A percentile compares a stretch with the other conserved stretches of the same genome.
These are phyloP conservation scores for Clavulina sp. DNA, from an alignment of 768 basidiomycete genomes.

Conservation along the genomic window DNA sequence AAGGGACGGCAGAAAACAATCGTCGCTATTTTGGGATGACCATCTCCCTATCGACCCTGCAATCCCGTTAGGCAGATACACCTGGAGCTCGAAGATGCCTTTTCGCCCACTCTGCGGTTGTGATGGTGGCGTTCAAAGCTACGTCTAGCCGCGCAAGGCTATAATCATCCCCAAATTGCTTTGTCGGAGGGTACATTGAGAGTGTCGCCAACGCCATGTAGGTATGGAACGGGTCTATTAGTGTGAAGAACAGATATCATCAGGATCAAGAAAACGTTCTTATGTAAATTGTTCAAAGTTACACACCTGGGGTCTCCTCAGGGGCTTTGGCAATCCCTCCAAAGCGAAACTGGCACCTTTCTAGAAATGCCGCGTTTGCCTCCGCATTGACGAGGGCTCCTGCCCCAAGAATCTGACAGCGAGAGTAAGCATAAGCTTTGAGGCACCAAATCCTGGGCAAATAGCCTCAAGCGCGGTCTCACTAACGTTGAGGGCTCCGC, in stretches of 20 bases:
- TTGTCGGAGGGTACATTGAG: conserved; percentile 39
- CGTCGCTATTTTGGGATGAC: too few relatives aligned
- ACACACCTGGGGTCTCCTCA: conserved; percentile 56
- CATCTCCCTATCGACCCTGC: too few relatives aligned
- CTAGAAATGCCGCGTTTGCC: conserved; percentile 45
- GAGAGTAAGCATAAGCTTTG: neutral
- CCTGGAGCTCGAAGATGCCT: conserved; percentile 27
- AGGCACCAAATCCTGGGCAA: neutral
- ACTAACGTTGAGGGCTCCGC: conserved; percentile 57
- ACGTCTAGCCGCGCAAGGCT: conserved; percentile 44
- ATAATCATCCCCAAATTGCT: conserved; percentile 25
- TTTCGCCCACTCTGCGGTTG: conserved; percentile 51
- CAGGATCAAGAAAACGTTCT: conserved; percentile 3
- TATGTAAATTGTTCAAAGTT: neutral
- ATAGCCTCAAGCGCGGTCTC: neutral
- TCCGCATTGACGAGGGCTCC: conserved; percentile 36
- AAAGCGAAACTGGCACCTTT: conserved; percentile 65
- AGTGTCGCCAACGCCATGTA: conserved; percentile 77
- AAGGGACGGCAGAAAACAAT: too few relatives aligned
- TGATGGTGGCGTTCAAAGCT: conserved; percentile 47
- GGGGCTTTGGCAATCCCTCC: conserved; percentile 83
- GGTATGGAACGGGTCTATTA: conserved; percentile 82
- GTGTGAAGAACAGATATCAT: neutral
- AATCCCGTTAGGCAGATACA: too few relatives aligned
- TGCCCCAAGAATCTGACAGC: conserved; percentile 49